phyloP scores from a whole-genome alignment of 202 grass and related monocot species.

The Cymbopogon flexuosus region DNA sequence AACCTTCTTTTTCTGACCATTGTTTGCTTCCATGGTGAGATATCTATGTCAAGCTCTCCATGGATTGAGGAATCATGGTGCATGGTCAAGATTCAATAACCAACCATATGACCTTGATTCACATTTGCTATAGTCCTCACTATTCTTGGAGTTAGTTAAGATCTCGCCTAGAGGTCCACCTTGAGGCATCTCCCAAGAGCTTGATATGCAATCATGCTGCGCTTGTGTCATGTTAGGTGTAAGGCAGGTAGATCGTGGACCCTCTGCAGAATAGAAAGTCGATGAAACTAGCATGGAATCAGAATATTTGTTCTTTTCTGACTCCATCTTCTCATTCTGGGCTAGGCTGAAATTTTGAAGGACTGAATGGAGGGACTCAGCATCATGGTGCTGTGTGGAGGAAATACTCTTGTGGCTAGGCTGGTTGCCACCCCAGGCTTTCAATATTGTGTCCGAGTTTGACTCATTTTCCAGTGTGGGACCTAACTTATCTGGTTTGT shows the following conservation, averaged over 20 bases:
- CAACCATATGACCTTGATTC: constrained; percentile 50
- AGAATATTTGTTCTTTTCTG: constrained; percentile 37
- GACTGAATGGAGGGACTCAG: constrained; percentile 44
- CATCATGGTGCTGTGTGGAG: constrained; percentile 30
- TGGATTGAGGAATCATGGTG: constrained; percentile 25
- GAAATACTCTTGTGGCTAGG: constrained; percentile 40
- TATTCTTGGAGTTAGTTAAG: constrained; percentile 52
- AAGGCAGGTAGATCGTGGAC: constrained; percentile 15
- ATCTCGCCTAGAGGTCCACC: constrained; percentile 77
- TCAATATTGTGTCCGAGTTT: constrained; percentile 39
- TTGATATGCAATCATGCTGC: constrained; percentile 53
- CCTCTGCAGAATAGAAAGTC: constrained; percentile 22
- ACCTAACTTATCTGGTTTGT: constrained; percentile 29
- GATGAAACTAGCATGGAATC: constrained; percentile 23
- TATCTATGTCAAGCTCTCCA: background rate
- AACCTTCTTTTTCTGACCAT: constrained; percentile 6
- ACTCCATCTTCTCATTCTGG: constrained; percentile 33
- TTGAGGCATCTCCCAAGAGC: constrained; percentile 53
- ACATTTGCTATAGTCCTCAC: constrained; percentile 25
- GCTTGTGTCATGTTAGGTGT: constrained; percentile 30
- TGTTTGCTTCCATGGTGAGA: constrained; percentile 7
- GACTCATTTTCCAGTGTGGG: constrained; percentile 25
- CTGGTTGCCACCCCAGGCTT: constrained; percentile 49
- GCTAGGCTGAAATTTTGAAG: constrained; percentile 61
- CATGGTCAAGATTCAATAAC: constrained; percentile 40